phyloP scores from a whole-genome alignment of 345 rosid genomes.

The Cardamine chenopodiifolia region DNA sequence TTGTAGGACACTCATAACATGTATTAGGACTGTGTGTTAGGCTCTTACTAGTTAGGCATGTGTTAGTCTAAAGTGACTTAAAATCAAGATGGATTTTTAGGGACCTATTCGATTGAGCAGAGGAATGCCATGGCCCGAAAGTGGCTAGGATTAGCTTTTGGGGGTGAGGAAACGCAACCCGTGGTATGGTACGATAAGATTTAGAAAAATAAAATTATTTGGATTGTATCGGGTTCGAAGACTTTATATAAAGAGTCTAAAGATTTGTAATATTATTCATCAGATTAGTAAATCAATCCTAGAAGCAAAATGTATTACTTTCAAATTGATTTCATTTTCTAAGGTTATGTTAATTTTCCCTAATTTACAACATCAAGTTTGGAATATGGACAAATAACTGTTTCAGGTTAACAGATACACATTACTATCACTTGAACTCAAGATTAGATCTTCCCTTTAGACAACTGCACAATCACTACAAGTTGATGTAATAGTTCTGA shows the following conservation, averaged over 20 bases:
- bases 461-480: neutral
- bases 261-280: no score
- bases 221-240: no score
- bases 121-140: neutral
- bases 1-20: slow-evolving; percentile 1
- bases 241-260: neutral
- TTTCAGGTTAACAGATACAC: neutral
- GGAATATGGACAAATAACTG: neutral
- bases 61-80: neutral
- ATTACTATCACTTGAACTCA: neutral
- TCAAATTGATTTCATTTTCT: no score
- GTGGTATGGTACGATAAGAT: neutral
- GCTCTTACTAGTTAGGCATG: neutral
- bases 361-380: neutral
- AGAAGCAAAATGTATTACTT: no score
- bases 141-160: neutral
- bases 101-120: neutral
- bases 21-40: slow-evolving; percentile 3
- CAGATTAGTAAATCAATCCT: no score
- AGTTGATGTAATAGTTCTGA: slow-evolving; percentile 3
- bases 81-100: neutral
- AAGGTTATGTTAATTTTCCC: neutral
- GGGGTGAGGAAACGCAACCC: no score
- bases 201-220: no score
- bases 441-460: neutral